phyloP scores from a whole-genome alignment of 495 filamentous ascomycete genomes.

The Hypoxylon lienhwacheense region DNA sequence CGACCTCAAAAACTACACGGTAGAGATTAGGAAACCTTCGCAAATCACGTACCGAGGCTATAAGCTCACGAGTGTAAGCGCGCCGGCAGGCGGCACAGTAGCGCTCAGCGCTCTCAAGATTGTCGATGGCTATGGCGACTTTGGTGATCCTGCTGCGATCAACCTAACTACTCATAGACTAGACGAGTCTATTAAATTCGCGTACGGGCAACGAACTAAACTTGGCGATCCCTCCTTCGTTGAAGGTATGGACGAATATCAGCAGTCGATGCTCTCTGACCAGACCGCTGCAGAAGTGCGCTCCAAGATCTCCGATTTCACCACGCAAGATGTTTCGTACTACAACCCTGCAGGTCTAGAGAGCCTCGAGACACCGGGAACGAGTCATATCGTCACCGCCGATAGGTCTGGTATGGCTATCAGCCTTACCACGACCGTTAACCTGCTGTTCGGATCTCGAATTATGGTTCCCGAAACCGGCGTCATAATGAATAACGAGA shows the following conservation, averaged over 20 bases:
- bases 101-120: conserved; percentile 70
- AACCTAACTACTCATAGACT: conserved; percentile 73
- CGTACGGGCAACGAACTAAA: conserved; percentile 65
- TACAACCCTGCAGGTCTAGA: conserved; percentile 67
- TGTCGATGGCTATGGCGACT: conserved; percentile 62
- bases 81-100: conserved; percentile 69
- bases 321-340: conserved; percentile 62
- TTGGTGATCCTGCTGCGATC: conserved; percentile 55
- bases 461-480: conserved; percentile 75
- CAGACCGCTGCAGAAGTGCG: conserved; percentile 61
- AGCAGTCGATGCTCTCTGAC: conserved; percentile 64
- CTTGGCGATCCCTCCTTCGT: conserved; percentile 77
- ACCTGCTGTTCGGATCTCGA: conserved; percentile 72
- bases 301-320: conserved; percentile 64
- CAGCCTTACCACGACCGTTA: conserved; percentile 73
- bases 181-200: conserved; percentile 79
- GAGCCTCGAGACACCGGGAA: conserved; percentile 67
- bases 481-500: conserved; percentile 90
- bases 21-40: conserved; percentile 60
- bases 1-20: conserved; percentile 69
- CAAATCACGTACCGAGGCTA: conserved; percentile 69
- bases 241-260: conserved; percentile 61
- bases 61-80: conserved; percentile 64
- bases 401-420: conserved; percentile 68
- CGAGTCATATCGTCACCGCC: conserved; percentile 65